These are phyloP conservation scores for Verticillium dahliae DNA, from an alignment of 2,329 filamentous ascomycete genomes.

Conservation along the genomic window DNA sequence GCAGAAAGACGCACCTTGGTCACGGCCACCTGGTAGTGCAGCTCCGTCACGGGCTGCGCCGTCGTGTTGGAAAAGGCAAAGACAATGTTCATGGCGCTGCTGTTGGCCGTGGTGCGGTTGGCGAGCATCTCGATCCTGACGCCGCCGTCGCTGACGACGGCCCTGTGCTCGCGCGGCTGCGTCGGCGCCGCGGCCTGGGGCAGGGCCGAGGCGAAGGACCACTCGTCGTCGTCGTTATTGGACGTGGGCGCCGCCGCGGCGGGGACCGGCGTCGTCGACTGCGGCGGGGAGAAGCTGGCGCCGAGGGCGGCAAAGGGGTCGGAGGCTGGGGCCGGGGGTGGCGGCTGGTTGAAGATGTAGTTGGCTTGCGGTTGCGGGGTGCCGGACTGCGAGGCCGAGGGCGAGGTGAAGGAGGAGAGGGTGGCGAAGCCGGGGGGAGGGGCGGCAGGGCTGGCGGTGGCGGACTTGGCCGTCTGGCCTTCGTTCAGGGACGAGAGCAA, in stretches of 20 bases:
- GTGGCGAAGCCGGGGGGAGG: slow-evolving; percentile 44
- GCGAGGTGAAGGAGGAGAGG: slow-evolving; percentile 49
- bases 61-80: slow-evolving; percentile 83
- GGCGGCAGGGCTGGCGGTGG: slow-evolving; percentile 21
- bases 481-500: slow-evolving; percentile 59
- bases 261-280: slow-evolving; percentile 21
- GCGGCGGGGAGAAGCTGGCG: slow-evolving; percentile 27
- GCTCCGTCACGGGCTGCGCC: slow-evolving; percentile 61
- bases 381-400: slow-evolving; percentile 42
- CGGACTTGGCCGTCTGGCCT: slow-evolving; percentile 47
- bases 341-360: slow-evolving; percentile 37
- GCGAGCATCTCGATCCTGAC: slow-evolving; percentile 71
- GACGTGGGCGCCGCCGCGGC: slow-evolving; percentile 21
- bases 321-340: slow-evolving; percentile 28
- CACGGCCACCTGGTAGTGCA: slow-evolving; percentile 89
- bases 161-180: slow-evolving; percentile 55
- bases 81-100: slow-evolving; percentile 58
- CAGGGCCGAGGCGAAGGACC: slow-evolving; percentile 85
- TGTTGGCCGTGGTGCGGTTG: slow-evolving; percentile 45
- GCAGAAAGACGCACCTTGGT: slow-evolving; percentile 62
- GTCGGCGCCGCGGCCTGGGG: slow-evolving; percentile 31
- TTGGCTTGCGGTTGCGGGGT: slow-evolving; percentile 46
- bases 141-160: slow-evolving; percentile 61
- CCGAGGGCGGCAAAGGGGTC: slow-evolving; percentile 41
- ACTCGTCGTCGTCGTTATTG: slow-evolving; percentile 83